phyloP scores from a whole-genome alignment of 2,329 filamentous ascomycete species.

The Plenodomus tracheiphilus region DNA sequence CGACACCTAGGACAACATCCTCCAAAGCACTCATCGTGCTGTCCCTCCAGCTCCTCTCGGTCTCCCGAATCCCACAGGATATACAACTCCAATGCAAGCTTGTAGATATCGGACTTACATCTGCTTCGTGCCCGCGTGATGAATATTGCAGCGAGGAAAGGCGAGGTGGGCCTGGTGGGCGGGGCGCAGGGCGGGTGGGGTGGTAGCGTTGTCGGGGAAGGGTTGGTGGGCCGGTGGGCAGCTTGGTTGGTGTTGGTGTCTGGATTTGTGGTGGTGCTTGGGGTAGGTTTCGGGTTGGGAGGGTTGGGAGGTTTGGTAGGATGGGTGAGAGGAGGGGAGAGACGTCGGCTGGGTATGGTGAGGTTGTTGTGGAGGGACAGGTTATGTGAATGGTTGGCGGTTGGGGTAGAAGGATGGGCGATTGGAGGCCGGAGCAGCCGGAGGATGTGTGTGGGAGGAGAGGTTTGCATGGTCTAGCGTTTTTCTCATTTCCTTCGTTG shows the following conservation, averaged over 20 bases:
- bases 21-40: not conserved
- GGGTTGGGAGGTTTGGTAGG: not conserved
- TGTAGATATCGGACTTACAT: not conserved
- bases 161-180: not conserved
- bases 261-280: not conserved
- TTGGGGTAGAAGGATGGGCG: not conserved
- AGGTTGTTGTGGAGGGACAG: not conserved
- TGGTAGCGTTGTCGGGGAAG: not conserved
- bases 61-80: no score
- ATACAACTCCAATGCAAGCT: not conserved
- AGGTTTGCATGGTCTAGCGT: not conserved
- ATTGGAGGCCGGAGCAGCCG: not conserved
- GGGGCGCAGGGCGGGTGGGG: not conserved
- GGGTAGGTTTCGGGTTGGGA: not conserved
- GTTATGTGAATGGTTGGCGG: not conserved
- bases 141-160: not conserved
- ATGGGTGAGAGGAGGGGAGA: not conserved
- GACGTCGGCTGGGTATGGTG: not conserved
- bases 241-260: not conserved
- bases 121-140: no score
- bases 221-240: not conserved
- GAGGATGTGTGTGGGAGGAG: not conserved
- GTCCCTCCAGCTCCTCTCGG: not conserved
- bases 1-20: not conserved
- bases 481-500: not conserved